Evolutionary conservation across 176 grass and related monocot genomes (phyloP).

Genomic region (Cymbopogon citratus): DNA sequence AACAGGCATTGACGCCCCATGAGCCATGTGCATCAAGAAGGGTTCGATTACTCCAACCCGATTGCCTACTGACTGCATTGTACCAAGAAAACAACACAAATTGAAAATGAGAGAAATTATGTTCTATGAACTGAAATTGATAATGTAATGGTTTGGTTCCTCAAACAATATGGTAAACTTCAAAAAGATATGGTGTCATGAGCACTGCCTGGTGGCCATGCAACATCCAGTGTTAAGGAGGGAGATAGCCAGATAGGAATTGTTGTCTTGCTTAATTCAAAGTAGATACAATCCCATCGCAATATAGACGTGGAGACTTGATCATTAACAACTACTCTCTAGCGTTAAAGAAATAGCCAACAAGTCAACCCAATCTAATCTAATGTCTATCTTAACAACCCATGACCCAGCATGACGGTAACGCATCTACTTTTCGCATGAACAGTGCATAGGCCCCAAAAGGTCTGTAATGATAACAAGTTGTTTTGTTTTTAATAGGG

Average conservation of each 20-base stretch:
- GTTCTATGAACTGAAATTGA: not conserved
- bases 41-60: conserved; percentile 81
- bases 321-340: not conserved
- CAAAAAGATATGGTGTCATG: not conserved
- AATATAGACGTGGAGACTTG: not conserved
- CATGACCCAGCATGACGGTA: not conserved
- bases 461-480: not conserved
- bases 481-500: not conserved
- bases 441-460: not conserved
- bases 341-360: not conserved
- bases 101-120: not conserved
- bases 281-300: too few relatives aligned
- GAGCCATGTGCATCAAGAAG: conserved; percentile 95
- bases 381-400: not conserved
- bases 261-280: not conserved
- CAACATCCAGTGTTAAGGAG: not conserved
- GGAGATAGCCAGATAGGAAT: not conserved
- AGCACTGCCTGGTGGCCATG: not conserved
- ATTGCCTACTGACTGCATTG: conserved; percentile 79
- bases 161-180: not conserved
- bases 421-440: not conserved
- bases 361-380: not conserved
- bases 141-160: not conserved
- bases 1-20: conserved; percentile 60
- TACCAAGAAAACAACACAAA: conserved; percentile 21